These are phyloP conservation scores for Penicillium goetzii DNA, from an alignment of 495 filamentous ascomycete genomes.

Conservation along the genomic window DNA sequence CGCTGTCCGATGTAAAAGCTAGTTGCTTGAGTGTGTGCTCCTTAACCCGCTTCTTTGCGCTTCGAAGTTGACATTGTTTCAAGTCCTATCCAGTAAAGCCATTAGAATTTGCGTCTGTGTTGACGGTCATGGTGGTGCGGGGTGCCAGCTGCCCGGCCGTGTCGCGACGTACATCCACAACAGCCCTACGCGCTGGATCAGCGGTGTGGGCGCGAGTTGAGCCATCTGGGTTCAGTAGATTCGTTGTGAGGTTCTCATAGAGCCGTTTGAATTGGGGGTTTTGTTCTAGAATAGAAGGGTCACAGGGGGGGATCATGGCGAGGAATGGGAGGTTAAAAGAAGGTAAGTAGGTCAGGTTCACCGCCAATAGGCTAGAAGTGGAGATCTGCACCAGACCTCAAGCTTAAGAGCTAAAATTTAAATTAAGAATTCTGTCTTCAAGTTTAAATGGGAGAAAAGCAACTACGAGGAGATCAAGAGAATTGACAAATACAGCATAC, in stretches of 20 bases:
- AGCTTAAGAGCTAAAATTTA: neutral
- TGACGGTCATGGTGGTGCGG: neutral
- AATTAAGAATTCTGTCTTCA: neutral
- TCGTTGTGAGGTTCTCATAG: slow-evolving; percentile 61
- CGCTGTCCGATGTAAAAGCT: slow-evolving; percentile 41
- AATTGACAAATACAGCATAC: neutral
- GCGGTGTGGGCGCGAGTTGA: slow-evolving; percentile 59
- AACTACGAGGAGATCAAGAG: neutral
- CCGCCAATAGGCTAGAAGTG: slow-evolving; percentile 22
- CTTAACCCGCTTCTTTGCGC: slow-evolving; percentile 44
- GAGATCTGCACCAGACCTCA: neutral
- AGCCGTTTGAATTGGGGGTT: slow-evolving; percentile 69
- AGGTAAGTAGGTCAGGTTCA: slow-evolving; percentile 22
- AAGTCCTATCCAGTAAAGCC: slow-evolving; percentile 33
- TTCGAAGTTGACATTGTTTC: slow-evolving; percentile 41
- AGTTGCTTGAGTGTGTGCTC: slow-evolving; percentile 37
- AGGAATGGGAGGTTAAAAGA: slow-evolving; percentile 16
- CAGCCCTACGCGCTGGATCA: slow-evolving; percentile 56
- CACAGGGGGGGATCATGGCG: slow-evolving; percentile 68
- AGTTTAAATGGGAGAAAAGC: neutral
- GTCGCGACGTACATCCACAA: slow-evolving; percentile 51
- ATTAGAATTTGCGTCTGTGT: neutral
- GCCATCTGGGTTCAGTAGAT: slow-evolving; percentile 62
- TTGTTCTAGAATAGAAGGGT: slow-evolving; percentile 60
- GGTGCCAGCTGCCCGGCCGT: neutral